Evolutionary conservation across 306 rosid genomes (phyloP).

Genomic region (Lablab purpureus): DNA sequence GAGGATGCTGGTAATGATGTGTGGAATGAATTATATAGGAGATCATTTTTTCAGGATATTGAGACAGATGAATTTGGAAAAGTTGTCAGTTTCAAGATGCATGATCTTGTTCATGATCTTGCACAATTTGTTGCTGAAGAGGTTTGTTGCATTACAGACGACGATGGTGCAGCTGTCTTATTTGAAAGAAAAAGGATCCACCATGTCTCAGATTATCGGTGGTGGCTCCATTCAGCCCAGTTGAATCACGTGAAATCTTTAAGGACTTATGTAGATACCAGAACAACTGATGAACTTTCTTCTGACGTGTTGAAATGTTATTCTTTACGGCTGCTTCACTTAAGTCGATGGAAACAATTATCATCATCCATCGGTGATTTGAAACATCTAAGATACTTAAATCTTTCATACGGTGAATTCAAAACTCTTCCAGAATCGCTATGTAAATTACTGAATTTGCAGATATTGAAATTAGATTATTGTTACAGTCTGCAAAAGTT

Average conservation of each 20-base stretch:
- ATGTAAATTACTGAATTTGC: constrained; percentile 21
- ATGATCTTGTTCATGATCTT: constrained; percentile 50
- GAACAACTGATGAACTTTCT: too few relatives aligned
- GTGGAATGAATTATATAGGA: constrained; percentile 34
- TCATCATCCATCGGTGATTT: neutral
- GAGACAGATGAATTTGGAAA: neutral
- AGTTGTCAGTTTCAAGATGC: neutral
- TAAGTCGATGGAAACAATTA: rapidly evolving
- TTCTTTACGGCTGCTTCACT: neutral
- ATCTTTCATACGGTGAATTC: too few relatives aligned
- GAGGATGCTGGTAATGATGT: constrained; percentile 35
- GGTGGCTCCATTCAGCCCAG: neutral
- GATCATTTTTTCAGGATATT: too few relatives aligned
- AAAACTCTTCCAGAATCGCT: too few relatives aligned
- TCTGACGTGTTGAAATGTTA: neutral
- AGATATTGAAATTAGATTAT: neutral
- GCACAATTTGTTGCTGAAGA: neutral
- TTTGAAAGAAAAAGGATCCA: neutral
- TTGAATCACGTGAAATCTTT: neutral
- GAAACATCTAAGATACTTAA: too few relatives aligned
- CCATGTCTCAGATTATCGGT: neutral
- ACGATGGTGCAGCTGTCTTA: neutral
- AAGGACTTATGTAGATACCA: neutral
- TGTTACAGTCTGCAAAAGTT: neutral
- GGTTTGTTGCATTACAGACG: neutral